phyloP scores from a whole-genome alignment of 495 filamentous ascomycete species.

The Clohesyomyces aquaticus region DNA sequence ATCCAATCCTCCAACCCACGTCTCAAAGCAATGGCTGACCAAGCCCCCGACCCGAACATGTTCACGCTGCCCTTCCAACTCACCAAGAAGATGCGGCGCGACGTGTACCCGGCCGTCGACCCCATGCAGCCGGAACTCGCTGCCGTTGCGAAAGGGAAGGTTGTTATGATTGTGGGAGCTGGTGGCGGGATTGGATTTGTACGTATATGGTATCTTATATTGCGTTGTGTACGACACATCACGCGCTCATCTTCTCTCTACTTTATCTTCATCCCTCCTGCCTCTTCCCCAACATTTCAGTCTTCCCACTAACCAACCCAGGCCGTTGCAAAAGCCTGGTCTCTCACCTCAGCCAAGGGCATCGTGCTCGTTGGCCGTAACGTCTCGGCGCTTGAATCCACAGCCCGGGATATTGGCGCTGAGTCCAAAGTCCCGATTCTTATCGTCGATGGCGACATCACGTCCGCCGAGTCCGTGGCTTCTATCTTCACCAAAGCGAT shows the following conservation, averaged over 20 bases:
- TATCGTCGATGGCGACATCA: slow-evolving; percentile 43
- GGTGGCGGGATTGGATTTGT: slow-evolving; percentile 51
- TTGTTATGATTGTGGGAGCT: slow-evolving; percentile 53
- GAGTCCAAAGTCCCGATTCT: slow-evolving; percentile 47
- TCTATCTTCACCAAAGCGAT: slow-evolving; percentile 49
- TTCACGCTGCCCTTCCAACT: slow-evolving; percentile 38
- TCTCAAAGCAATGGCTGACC: no score
- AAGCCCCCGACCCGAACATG: no score
- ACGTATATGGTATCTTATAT: no score
- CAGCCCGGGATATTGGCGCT: no score
- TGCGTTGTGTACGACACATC: no score
- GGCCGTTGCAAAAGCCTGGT: slow-evolving; percentile 52
- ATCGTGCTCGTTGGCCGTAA: slow-evolving; percentile 52
- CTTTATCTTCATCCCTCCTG: neutral
- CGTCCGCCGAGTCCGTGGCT: slow-evolving; percentile 41
- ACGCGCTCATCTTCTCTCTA: neutral
- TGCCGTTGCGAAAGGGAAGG: slow-evolving; percentile 49
- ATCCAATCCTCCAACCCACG: no score
- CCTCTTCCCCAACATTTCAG: neutral
- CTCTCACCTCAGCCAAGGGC: slow-evolving; percentile 48
- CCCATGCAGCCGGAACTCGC: slow-evolving; percentile 43
- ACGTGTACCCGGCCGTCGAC: slow-evolving; percentile 53
- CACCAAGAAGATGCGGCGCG: slow-evolving; percentile 48
- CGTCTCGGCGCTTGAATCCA: slow-evolving; percentile 40
- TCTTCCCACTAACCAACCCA: slow-evolving; percentile 16